Evolutionary conservation across 768 basidiomycete species (phyloP), one percentile per base, ranked within the genome.

Genomic region (Tylopilus cervinicoccineus): DNA sequence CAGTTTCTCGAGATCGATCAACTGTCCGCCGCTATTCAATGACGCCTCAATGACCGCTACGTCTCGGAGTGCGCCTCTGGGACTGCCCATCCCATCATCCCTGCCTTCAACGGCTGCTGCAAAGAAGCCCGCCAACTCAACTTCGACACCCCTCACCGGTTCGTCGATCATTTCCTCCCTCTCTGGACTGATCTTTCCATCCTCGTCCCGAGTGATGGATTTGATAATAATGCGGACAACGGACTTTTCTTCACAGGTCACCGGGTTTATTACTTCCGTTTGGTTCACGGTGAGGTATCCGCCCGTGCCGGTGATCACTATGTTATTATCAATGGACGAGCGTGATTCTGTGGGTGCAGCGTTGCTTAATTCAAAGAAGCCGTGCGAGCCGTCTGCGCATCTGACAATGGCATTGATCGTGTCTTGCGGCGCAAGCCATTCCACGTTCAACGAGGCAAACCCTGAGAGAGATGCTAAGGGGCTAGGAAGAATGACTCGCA

Each of bases 21-120:
- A 62, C 49, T 70, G 58, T 6, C 88, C 88, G 17, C 76, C 67
- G 55, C 84, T 85, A 31, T 77, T 83, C 70, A 93, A 69, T 24
- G 78, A 79, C 23, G 86, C 89, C 69, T 94, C 75, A 50, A 94
- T 84, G 57, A 91, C 72, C 23, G 85, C 87, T 24, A 93, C 81
- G 62, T 93, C 91, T 52, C 70, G 70, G 52, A 94, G 65, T 26
- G 88, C 81, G 16, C 70, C 78, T 29, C 72, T 63, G 23, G 86
- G 84, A 53, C 79, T 75, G 13, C 86, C 88, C 17, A 83, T 7
- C 8, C 66, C 77, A 52, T 80, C 79, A 26, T 77, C 72, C 44
- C 72, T 72, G 7, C 79, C 78, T 28, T 62, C 62, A 5, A 59
- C 31, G n/a, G 79, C 63, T n/a, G 72, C 77, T 9, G 69, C 69